phyloP scores from a whole-genome alignment of 2,329 filamentous ascomycete genomes.

The Ramularia collo-cygni region DNA sequence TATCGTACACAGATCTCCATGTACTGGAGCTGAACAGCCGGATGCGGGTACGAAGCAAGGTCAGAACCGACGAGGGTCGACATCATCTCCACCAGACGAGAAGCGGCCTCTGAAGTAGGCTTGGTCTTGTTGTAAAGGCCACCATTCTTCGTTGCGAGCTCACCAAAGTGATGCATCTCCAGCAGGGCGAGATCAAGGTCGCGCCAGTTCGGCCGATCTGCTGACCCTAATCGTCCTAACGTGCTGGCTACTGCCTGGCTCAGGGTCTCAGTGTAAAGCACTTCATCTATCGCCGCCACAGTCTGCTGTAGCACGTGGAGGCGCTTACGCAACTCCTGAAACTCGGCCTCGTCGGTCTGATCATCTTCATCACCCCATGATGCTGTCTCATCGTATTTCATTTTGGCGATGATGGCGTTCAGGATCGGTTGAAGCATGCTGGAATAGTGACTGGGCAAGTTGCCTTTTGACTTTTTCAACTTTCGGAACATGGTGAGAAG shows the following conservation, averaged over 20 bases:
- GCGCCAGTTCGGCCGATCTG: slow-evolving; percentile 80
- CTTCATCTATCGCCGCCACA: slow-evolving; percentile 81
- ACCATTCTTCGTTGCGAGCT: slow-evolving; percentile 81
- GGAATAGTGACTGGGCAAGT: slow-evolving; percentile 67
- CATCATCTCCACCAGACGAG: slow-evolving; percentile 87
- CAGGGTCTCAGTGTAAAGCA: slow-evolving; percentile 79
- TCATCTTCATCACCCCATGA: slow-evolving; percentile 92
- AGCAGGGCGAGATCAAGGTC: slow-evolving; percentile 89
- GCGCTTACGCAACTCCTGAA: slow-evolving; percentile 85
- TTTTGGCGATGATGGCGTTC: slow-evolving; percentile 87
- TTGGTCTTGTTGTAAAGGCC: slow-evolving; percentile 81
- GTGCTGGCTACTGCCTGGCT: slow-evolving; percentile 83
- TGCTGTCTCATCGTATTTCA: slow-evolving; percentile 94
- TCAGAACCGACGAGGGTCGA: slow-evolving; percentile 89
- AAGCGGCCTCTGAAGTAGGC: slow-evolving; percentile 70
- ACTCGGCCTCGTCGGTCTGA: slow-evolving; percentile 93
- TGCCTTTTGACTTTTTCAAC: slow-evolving; percentile 53
- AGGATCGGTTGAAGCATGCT: slow-evolving; percentile 80
- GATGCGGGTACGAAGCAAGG: slow-evolving; percentile 78
- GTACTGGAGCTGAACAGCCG: slow-evolving; percentile 87
- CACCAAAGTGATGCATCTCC: slow-evolving; percentile 93
- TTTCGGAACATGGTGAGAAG: slow-evolving; percentile 86
- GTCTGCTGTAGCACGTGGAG: slow-evolving; percentile 88
- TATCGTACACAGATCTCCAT: slow-evolving; percentile 99
- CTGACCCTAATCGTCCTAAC: slow-evolving; percentile 71